A percentile compares a stretch with the other conserved stretches of the same genome.
Conservation (phyloP, 495 filamentous ascomycete species). For the Lasiosphaeria miniovina region DNA sequence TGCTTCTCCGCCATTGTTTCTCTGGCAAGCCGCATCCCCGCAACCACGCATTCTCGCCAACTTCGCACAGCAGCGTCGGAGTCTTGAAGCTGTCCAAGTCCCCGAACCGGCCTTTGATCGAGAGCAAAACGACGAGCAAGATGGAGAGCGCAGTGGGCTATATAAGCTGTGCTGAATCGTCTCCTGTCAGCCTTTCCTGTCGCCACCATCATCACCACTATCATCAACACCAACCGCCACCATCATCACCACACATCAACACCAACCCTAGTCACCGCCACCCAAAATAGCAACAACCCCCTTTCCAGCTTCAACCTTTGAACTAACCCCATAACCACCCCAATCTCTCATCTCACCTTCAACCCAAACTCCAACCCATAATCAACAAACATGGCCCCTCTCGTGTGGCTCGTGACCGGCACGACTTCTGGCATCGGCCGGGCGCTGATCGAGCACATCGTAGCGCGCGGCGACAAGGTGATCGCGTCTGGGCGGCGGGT, state of each 20-base stretch:
- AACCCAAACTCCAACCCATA: not conserved
- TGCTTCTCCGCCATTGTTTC: too few relatives aligned
- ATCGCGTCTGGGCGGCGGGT: slow-evolving; percentile 41
- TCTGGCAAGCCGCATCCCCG: too few relatives aligned
- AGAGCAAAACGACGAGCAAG: not conserved
- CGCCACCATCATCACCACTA: not conserved
- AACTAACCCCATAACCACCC: not conserved
- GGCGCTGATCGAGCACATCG: slow-evolving; percentile 39
- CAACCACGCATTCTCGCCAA: too few relatives aligned
- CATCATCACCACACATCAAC: not conserved
- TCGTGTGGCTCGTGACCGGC: slow-evolving; percentile 30
- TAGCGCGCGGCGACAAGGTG: slow-evolving; percentile 46
- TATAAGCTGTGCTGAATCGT: not conserved
- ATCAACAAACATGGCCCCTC: slow-evolving; percentile 17
- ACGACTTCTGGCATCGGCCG: slow-evolving; percentile 30
- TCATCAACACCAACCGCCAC: not conserved
- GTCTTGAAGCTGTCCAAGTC: too few relatives aligned
- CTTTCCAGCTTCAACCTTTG: not conserved
- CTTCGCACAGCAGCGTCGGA: too few relatives aligned
- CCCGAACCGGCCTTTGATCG: too few relatives aligned
- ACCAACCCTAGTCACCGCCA: not conserved
- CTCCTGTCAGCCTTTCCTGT: not conserved
- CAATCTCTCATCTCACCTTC: not conserved
- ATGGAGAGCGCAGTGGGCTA: not conserved
- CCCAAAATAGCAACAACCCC: not conserved